A percentile compares a stretch with the other conserved stretches of the same genome.
Evolutionary conservation across 495 filamentous ascomycete genomes (phyloP).

Genomic region (Daldinia grandis): DNA sequence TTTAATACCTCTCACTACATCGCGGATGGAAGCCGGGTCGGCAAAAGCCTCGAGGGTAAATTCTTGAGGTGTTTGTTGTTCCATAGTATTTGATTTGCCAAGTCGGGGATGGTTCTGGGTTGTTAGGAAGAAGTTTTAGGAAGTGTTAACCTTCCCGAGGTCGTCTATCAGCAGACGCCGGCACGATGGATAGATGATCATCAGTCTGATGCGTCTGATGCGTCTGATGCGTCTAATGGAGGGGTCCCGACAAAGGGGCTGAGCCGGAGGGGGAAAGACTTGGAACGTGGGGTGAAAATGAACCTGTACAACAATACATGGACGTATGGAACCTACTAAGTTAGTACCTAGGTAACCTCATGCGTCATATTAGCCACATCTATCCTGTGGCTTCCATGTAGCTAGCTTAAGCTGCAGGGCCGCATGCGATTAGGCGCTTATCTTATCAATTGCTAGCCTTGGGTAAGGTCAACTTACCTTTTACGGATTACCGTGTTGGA

Average conservation of each 20-base stretch:
- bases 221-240: conserved; percentile 21
- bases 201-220: conserved; percentile 1
- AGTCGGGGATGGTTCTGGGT: neutral
- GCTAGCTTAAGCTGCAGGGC: conserved; percentile 2
- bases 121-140: neutral
- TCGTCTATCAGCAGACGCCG: conserved; percentile 8
- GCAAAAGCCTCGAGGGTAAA: conserved; percentile 87
- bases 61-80: conserved; percentile 71
- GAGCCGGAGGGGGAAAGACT: conserved; percentile 12
- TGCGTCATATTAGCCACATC: conserved; percentile 46
- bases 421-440: conserved; percentile 23
- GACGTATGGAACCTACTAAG: too few species aligned
- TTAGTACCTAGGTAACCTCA: conserved; percentile 5
- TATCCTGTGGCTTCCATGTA: neutral
- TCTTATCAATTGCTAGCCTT: conserved; percentile 32
- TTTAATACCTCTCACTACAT: conserved; percentile 84
- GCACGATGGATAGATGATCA: conserved; percentile 18
- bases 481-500: conserved; percentile 1
- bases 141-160: conserved; percentile 27
- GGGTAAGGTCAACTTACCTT: conserved; percentile 8
- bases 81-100: conserved; percentile 51
- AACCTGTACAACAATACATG: neutral
- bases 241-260: conserved; percentile 18
- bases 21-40: conserved; percentile 81
- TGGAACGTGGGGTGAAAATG: conserved; percentile 32